Percentiles rank a stretch among this genome's conserved stretches.
phyloP scores from a whole-genome alignment of 768 basidiomycete genomes.

The Amanita jacksonii region DNA sequence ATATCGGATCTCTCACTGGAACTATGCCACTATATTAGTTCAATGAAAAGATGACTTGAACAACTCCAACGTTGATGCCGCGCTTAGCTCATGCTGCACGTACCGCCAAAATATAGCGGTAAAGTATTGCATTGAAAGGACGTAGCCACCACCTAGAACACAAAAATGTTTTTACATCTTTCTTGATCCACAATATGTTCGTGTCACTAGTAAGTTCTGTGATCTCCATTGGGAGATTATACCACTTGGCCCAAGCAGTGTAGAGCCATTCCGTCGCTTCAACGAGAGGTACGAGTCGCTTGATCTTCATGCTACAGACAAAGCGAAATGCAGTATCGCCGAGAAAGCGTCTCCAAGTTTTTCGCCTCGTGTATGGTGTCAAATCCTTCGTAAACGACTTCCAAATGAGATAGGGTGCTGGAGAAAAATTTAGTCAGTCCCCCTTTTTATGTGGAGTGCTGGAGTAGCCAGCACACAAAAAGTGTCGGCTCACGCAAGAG shows the following conservation, averaged over 20 bases:
- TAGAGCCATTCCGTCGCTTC: constrained; percentile 18
- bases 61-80: constrained; percentile 15
- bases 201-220: constrained; percentile 21
- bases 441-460: too few species aligned
- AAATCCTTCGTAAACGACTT: constrained; percentile 15
- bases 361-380: constrained; percentile 15
- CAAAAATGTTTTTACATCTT: too few species aligned
- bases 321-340: constrained; percentile 14
- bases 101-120: constrained; percentile 18
- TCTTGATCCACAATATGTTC: constrained; percentile 25
- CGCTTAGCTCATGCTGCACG: constrained; percentile 9
- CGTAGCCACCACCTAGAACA: constrained; percentile 19
- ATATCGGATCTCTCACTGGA: too few species aligned
- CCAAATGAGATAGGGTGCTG: constrained; percentile 13
- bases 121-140: constrained; percentile 15
- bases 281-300: constrained; percentile 18
- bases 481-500: too few species aligned
- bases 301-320: constrained; percentile 10
- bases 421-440: too few species aligned
- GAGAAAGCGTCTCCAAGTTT: constrained; percentile 15
- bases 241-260: constrained; percentile 15
- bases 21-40: too few species aligned
- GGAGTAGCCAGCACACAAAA: too few species aligned
- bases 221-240: constrained; percentile 14
- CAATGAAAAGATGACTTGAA: too few species aligned